These are phyloP conservation scores for Salvia miltiorrhiza DNA, from an alignment of 257 asterid species.

Conservation along the genomic window DNA sequence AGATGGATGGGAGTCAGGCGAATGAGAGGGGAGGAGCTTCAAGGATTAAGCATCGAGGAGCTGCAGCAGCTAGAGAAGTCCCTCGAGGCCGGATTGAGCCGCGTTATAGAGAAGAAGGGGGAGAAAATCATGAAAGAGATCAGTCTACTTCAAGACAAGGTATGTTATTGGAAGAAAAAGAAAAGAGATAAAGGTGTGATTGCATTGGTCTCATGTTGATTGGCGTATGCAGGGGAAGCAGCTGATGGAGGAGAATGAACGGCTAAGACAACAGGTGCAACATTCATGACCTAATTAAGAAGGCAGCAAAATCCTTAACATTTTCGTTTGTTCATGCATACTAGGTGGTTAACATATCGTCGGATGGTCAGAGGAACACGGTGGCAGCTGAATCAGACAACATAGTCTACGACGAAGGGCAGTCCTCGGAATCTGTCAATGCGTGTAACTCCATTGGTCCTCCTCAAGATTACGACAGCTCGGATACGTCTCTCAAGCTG, in stretches of 20 bases:
- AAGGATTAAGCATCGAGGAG: slow-evolving; percentile 72
- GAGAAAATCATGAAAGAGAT: slow-evolving; percentile 71
- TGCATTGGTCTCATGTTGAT: no score
- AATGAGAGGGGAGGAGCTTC: slow-evolving; percentile 95
- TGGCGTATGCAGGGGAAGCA: slow-evolving; percentile 57
- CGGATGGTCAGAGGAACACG: slow-evolving; percentile 27
- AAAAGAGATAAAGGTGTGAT: no score
- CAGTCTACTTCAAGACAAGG: slow-evolving; percentile 75
- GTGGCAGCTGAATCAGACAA: slow-evolving; percentile 37
- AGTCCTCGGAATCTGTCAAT: slow-evolving; percentile 66
- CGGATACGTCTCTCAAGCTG: slow-evolving; percentile 70
- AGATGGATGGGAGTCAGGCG: slow-evolving; percentile 32
- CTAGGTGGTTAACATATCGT: slow-evolving; percentile 46
- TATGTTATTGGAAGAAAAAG: not conserved
- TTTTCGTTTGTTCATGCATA: not conserved
- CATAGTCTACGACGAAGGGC: slow-evolving; percentile 61
- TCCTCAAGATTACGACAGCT: slow-evolving; percentile 61
- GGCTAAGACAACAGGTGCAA: slow-evolving; percentile 55
- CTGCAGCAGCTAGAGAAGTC: slow-evolving; percentile 64
- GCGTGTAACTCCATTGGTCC: slow-evolving; percentile 47
- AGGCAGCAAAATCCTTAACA: not conserved
- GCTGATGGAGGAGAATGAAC: slow-evolving; percentile 66
- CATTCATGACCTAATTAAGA: not conserved
- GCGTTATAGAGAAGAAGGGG: slow-evolving; percentile 73
- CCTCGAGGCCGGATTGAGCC: slow-evolving; percentile 68